Evolutionary conservation across 2,329 filamentous ascomycete species (phyloP).

Genomic region (Nigrospora oryzae): DNA sequence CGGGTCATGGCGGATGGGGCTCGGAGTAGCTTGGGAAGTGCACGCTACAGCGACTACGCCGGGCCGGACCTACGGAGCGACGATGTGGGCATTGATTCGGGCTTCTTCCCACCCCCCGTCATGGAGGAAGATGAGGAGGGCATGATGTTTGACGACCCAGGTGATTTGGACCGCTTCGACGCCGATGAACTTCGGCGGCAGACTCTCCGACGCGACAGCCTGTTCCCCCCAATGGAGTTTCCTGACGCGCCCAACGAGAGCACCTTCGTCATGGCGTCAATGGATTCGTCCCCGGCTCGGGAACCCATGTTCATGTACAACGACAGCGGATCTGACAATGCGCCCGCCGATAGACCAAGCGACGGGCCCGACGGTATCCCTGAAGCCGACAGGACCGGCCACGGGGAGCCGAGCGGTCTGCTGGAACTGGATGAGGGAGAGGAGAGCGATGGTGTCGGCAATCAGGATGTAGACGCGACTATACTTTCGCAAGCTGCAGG

Average conservation of each 20-base stretch:
- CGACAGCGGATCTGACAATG: slow-evolving; percentile 9
- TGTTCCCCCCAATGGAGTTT: slow-evolving; percentile 39
- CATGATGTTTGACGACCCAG: slow-evolving; percentile 26
- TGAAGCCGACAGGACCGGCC: slow-evolving; percentile 1
- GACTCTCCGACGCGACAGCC: slow-evolving; percentile 36
- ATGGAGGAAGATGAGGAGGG: slow-evolving; percentile 31
- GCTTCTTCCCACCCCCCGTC: slow-evolving; percentile 41
- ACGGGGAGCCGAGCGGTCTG: not conserved
- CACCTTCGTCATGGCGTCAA: slow-evolving; percentile 38
- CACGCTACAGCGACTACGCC: slow-evolving; percentile 42
- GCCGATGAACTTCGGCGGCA: slow-evolving; percentile 30
- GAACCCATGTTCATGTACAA: slow-evolving; percentile 11
- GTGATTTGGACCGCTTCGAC: slow-evolving; percentile 34
- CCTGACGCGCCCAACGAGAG: slow-evolving; percentile 40
- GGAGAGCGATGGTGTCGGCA: not conserved
- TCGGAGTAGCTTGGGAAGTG: slow-evolving; percentile 37
- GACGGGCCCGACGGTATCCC: too few species aligned
- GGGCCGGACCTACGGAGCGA: slow-evolving; percentile 27
- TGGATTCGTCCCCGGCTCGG: slow-evolving; percentile 16
- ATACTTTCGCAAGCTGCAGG: slow-evolving; percentile 7
- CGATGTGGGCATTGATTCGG: slow-evolving; percentile 36
- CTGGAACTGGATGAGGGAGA: not conserved
- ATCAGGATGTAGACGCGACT: slow-evolving; percentile 2
- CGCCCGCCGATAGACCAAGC: not conserved
- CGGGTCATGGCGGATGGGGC: slow-evolving; percentile 39